phyloP scores from a whole-genome alignment of 2,329 filamentous ascomycete species.

The Epichloe bromicola region DNA sequence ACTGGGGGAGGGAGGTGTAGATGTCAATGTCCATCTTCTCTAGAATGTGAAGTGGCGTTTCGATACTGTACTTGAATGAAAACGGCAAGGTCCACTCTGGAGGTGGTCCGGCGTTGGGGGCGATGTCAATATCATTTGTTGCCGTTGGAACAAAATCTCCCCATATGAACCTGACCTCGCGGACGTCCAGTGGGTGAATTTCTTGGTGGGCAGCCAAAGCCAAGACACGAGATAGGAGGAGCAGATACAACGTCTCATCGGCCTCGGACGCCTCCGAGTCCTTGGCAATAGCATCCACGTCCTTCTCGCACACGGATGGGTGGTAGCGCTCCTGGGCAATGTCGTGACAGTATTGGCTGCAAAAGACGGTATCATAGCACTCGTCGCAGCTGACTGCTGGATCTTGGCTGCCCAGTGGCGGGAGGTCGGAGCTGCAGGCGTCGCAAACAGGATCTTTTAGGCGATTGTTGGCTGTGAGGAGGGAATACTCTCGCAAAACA shows the following conservation, averaged over 20 bases:
- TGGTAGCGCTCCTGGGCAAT: constrained; percentile 48
- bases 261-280: constrained; percentile 47
- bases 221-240: constrained; percentile 47
- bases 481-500: constrained; percentile 69
- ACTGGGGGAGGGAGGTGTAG: constrained; percentile 42
- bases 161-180: constrained; percentile 55
- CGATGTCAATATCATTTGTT: constrained; percentile 40
- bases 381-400: constrained; percentile 41
- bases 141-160: constrained; percentile 47
- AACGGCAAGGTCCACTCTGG: constrained; percentile 61
- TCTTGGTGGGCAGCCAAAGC: constrained; percentile 51
- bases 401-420: constrained; percentile 38
- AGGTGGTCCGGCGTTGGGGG: constrained; percentile 40
- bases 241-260: constrained; percentile 47
- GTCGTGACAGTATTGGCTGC: constrained; percentile 44
- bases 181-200: constrained; percentile 48
- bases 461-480: constrained; percentile 80
- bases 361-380: constrained; percentile 55
- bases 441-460: constrained; percentile 81
- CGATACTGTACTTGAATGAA: constrained; percentile 63
- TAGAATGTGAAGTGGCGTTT: constrained; percentile 61
- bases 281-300: constrained; percentile 52
- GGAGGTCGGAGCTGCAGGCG: constrained; percentile 67
- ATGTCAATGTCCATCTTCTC: constrained; percentile 79
- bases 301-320: constrained; percentile 52